Evolutionary conservation across 768 basidiomycete species (phyloP), one percentile per base, ranked within the genome.

Genomic region (Cyclocybe aegerita): DNA sequence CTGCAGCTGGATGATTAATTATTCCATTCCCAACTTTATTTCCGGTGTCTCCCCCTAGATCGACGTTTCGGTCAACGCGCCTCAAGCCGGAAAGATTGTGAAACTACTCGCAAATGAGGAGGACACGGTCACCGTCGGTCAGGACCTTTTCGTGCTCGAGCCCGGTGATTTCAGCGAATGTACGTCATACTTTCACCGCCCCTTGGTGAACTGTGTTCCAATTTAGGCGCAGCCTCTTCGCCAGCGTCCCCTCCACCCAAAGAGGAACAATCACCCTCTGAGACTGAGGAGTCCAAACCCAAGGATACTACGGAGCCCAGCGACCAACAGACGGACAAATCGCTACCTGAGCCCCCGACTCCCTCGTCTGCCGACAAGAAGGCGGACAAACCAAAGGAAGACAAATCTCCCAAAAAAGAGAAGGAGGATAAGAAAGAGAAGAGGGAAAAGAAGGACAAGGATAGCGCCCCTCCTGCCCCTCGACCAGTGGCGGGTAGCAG

Each of bases 11-110:
- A 37, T 37, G 30, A 8, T 43, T 46, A 46, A 56, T 46, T 40
- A 48, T 31, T 32, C 40, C 39, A 46, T 53, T 49, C 37, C 41
- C 55, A 38, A 41, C 36, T 14, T 32, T 36, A 57, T 49, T 39
- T 41, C 50, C 46, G 36, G 38, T 46, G 23, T 48, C 46, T 39
- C 48, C 23, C 5, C 31, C 16, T 61, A 98, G 94, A 98, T 98
- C 61, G 96, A 99, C 66, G 93, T 98, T 39, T 88, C 93, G 4
- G 95, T 99, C 48, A 99, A 97, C 65, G 91, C 96, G 12, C 90
- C 96, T 7, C 74, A 79, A 58, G 79, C 93, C 8, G 96, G 96
- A 10, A 94, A 77, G 42, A 93, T 99, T 55, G 80, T 86, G 14
- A 88, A 97, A 66, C 73, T 91, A 11, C 80, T 98, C 30, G 93